Evolutionary conservation across 1,284 basidiomycete genomes (phyloP).

Genomic region (Prillingera fragicola): DNA sequence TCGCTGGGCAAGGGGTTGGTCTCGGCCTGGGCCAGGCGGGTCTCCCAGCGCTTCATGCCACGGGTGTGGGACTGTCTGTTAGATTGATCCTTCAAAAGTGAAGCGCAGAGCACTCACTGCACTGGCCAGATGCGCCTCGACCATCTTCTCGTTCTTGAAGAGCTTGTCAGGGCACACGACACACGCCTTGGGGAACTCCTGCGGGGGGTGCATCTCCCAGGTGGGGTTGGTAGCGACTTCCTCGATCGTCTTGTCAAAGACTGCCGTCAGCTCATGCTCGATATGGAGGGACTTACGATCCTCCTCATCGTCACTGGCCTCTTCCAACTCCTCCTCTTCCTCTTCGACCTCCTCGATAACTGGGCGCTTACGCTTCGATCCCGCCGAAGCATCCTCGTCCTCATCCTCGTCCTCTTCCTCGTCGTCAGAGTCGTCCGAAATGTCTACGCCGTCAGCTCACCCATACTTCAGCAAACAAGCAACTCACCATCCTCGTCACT

Average conservation of each 20-base stretch:
- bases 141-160: conserved; percentile 62
- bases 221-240: conserved; percentile 62
- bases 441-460: conserved; percentile 8
- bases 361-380: background rate
- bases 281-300: background rate
- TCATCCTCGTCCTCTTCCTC: background rate
- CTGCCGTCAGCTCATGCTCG: conserved; percentile 8
- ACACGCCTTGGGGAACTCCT: conserved; percentile 54
- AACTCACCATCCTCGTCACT: conserved; percentile 36
- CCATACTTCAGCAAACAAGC: background rate
- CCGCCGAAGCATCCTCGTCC: background rate
- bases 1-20: conserved; percentile 4
- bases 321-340: conserved; percentile 12
- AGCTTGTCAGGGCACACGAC: conserved; percentile 68
- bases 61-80: conserved; percentile 31
- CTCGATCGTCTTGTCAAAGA: conserved; percentile 55
- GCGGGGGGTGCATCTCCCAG: conserved; percentile 51
- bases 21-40: conserved; percentile 10
- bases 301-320: conserved; percentile 7
- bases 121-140: conserved; percentile 59
- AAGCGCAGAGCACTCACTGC: conserved; percentile 55
- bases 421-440: conserved; percentile 6
- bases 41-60: conserved; percentile 26
- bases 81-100: no score
- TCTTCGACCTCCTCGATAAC: conserved; percentile 14